Conservation (phyloP, 192 early-diverging fungal species). For the Coemansia sp. region DNA sequence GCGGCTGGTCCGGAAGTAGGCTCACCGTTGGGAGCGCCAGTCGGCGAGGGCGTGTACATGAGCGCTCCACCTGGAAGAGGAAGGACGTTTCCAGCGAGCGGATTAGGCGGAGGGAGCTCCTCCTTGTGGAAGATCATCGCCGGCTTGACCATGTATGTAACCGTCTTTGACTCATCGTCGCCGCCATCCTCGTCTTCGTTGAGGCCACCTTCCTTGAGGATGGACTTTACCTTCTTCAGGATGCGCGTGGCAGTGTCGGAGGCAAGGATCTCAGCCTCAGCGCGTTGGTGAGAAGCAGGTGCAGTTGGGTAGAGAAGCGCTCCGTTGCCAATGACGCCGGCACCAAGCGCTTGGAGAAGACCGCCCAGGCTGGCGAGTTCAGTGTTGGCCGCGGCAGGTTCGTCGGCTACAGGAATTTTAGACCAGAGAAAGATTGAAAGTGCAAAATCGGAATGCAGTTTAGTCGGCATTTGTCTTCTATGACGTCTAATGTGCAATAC, state of each 20-base stretch:
- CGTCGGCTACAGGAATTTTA: constrained; percentile 13
- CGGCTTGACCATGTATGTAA: constrained; percentile 51
- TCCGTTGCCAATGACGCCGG: constrained; percentile 49
- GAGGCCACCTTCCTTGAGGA: constrained; percentile 48
- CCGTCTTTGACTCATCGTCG: constrained; percentile 34
- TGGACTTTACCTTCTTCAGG: constrained; percentile 52
- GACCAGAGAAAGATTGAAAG: too few relatives aligned
- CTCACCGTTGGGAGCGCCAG: constrained; percentile 24
- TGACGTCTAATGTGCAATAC: too few relatives aligned
- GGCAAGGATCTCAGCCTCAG: constrained; percentile 46
- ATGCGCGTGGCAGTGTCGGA: constrained; percentile 50
- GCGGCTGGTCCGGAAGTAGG: constrained; percentile 36
- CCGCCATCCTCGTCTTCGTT: constrained; percentile 45
- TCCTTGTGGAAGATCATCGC: constrained; percentile 56
- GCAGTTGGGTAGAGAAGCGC: constrained; percentile 44
- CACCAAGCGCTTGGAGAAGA: constrained; percentile 51
- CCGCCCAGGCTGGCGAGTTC: constrained; percentile 49
- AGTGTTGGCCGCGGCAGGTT: constrained; percentile 22
- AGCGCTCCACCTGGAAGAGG: constrained; percentile 50
- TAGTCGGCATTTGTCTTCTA: too few relatives aligned
- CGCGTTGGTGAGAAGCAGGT: constrained; percentile 44
- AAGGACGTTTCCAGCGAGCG: constrained; percentile 45
- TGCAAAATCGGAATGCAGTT: too few relatives aligned
- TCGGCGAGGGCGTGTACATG: constrained; percentile 49
- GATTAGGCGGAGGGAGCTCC: constrained; percentile 51